A percentile compares a stretch with the other conserved stretches of the same genome.
Evolutionary conservation across 805 yeast species (phyloP).

Genomic region (Millerago galiae): DNA sequence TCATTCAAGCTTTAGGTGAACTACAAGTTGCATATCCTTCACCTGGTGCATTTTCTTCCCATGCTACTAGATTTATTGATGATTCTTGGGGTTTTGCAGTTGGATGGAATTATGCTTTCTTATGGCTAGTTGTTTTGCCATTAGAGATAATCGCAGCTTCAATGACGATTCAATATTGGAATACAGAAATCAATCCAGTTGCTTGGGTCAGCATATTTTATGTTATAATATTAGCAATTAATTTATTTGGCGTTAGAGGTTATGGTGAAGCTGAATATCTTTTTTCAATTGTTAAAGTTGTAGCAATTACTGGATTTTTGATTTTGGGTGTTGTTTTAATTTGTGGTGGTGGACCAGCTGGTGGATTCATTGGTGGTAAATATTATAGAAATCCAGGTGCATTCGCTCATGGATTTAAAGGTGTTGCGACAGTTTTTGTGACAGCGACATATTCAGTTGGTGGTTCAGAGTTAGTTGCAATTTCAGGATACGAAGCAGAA

Average conservation of each 20-base stretch:
- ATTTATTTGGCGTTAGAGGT: slow-evolving; percentile 47
- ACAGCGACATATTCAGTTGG: slow-evolving; percentile 51
- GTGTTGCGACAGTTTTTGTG: slow-evolving; percentile 47
- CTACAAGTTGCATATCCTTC: slow-evolving; percentile 55
- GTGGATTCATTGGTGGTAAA: slow-evolving; percentile 37
- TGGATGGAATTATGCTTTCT: slow-evolving; percentile 51
- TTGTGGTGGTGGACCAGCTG: slow-evolving; percentile 43
- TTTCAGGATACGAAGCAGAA: slow-evolving; percentile 43
- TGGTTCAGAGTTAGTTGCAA: slow-evolving; percentile 47
- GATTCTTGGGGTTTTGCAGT: slow-evolving; percentile 57
- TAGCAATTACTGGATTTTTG: slow-evolving; percentile 46
- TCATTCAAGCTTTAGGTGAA: slow-evolving; percentile 59
- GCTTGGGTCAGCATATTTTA: slow-evolving; percentile 48
- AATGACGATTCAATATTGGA: slow-evolving; percentile 48
- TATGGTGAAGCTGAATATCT: slow-evolving; percentile 51
- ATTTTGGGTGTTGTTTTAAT: slow-evolving; percentile 45
- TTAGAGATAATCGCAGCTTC: slow-evolving; percentile 49
- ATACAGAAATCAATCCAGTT: slow-evolving; percentile 36
- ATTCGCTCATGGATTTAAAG: slow-evolving; percentile 51
- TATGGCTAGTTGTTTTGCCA: slow-evolving; percentile 47
- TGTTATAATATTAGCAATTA: slow-evolving; percentile 39
- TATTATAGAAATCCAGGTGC: slow-evolving; percentile 56
- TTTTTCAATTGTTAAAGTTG: slow-evolving; percentile 42
- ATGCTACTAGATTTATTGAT: slow-evolving; percentile 53
- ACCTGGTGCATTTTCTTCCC: slow-evolving; percentile 60